These are phyloP conservation scores for Globisporangium carolinianum DNA, from an alignment of 352 stramenopile genomes.

Conservation along the genomic window DNA sequence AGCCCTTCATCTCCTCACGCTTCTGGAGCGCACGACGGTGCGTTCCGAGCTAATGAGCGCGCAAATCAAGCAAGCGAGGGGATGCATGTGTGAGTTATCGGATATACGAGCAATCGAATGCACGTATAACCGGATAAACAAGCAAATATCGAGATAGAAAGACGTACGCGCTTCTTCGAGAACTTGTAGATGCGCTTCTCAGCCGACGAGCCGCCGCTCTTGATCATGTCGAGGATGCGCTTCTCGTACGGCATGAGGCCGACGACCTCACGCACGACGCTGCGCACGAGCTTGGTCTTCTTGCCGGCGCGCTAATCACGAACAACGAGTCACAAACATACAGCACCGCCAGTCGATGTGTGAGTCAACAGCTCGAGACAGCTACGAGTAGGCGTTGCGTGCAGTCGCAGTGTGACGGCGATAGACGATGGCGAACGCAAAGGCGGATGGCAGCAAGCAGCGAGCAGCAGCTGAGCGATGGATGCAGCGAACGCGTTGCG, in stretches of 20 bases:
- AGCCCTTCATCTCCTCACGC: conserved; percentile 98
- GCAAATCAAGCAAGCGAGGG: background rate
- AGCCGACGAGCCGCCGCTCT: conserved; percentile 93
- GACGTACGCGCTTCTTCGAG: conserved; percentile 93
- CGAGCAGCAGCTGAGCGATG: too few species aligned
- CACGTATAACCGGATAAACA: background rate
- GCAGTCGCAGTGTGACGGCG: too few species aligned
- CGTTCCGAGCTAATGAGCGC: conserved; percentile 85
- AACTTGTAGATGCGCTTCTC: conserved; percentile 99
- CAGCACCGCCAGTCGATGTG: background rate
- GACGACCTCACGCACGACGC: conserved; percentile 96
- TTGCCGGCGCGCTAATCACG: conserved; percentile 78
- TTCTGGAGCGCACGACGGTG: conserved; percentile 97
- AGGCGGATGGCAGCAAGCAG: too few species aligned
- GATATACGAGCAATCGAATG: background rate
- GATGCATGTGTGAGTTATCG: background rate
- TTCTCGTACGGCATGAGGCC: conserved; percentile 99
- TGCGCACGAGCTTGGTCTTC: conserved; percentile 92
- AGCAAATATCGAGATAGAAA: background rate
- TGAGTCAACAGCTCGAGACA: background rate
- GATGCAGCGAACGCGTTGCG: too few species aligned
- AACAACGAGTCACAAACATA: background rate
- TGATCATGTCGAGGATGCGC: conserved; percentile 99
- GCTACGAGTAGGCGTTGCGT: too few species aligned
- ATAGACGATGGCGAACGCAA: too few species aligned